phyloP scores from a whole-genome alignment of 306 rosid species.

The Vigna angularis region DNA sequence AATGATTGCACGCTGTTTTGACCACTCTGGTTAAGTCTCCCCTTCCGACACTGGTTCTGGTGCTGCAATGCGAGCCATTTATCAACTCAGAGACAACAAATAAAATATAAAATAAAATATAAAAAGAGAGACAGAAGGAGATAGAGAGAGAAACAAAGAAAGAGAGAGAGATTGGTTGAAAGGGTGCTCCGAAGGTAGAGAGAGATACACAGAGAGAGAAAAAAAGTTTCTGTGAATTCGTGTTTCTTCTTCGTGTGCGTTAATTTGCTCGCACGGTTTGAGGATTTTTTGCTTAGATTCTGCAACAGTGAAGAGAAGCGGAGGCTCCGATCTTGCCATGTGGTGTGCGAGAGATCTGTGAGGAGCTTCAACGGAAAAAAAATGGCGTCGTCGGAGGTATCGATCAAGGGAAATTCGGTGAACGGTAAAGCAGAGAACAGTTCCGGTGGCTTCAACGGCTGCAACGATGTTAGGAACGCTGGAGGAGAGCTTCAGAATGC shows the following conservation, averaged over 20 bases:
- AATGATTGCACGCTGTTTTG: constrained; percentile 59
- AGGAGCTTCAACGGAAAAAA: not conserved
- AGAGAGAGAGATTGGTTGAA: constrained; percentile 29
- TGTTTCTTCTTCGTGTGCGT: constrained; percentile 34
- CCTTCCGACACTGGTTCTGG: constrained; percentile 54
- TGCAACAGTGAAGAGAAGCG: not conserved
- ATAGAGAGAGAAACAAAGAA: not conserved
- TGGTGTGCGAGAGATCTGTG: constrained; percentile 64
- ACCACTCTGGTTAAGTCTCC: constrained; percentile 62
- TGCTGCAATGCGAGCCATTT: constrained; percentile 43
- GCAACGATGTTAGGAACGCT: constrained; percentile 38
- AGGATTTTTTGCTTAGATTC: constrained; percentile 28
- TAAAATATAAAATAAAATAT: not conserved
- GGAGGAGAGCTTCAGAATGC: constrained; percentile 53
- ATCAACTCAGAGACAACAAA: constrained; percentile 36
- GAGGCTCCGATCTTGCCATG: constrained; percentile 25
- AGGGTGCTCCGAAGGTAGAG: not conserved
- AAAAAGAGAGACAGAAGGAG: not conserved
- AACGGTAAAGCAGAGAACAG: constrained; percentile 58
- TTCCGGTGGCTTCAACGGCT: constrained; percentile 45
- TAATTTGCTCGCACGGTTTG: constrained; percentile 5
- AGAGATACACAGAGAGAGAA: not conserved
- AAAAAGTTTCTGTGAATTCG: constrained; percentile 36
- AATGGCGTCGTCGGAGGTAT: constrained; percentile 76
- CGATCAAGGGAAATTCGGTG: constrained; percentile 59